phyloP scores from a whole-genome alignment of 768 basidiomycete genomes.

The Hericium rajendrae region DNA sequence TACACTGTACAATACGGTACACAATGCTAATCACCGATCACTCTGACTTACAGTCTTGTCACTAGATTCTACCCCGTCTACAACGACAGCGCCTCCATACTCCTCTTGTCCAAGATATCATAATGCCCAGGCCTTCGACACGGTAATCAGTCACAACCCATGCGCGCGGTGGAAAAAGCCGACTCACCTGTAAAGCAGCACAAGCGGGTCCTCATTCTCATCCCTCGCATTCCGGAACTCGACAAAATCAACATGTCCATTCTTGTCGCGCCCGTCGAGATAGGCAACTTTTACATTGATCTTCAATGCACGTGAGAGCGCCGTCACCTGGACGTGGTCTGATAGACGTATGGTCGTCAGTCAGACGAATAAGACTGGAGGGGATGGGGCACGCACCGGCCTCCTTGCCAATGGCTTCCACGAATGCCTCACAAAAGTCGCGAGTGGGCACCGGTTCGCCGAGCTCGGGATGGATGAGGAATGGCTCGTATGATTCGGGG shows the following conservation, averaged over 20 bases:
- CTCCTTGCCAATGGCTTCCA: conserved; percentile 71
- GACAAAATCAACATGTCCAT: conserved; percentile 55
- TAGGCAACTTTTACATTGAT: conserved; percentile 71
- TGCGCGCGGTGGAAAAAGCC: no score
- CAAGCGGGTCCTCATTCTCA: conserved; percentile 40
- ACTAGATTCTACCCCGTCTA: neutral
- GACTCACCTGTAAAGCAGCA: conserved; percentile 66
- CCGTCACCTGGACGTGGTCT: conserved; percentile 80
- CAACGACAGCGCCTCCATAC: conserved; percentile 15
- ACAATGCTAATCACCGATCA: no score
- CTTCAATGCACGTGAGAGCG: conserved; percentile 57
- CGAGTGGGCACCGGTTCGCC: conserved; percentile 44
- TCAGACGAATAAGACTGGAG: neutral
- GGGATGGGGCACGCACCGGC: conserved; percentile 38
- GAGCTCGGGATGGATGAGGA: conserved; percentile 71
- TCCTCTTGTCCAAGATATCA: conserved; percentile 48
- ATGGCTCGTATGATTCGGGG: conserved; percentile 51
- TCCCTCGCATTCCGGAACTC: conserved; percentile 45
- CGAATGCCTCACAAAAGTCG: conserved; percentile 68
- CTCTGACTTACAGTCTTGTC: no score
- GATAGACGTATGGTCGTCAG: neutral
- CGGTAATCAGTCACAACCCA: conserved; percentile 1
- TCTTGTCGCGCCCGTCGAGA: conserved; percentile 51
- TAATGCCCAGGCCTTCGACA: conserved; percentile 73
- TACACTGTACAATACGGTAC: no score